These are phyloP conservation scores for Massarina eburnea DNA, from an alignment of 2,329 filamentous ascomycete species.

Conservation along the genomic window DNA sequence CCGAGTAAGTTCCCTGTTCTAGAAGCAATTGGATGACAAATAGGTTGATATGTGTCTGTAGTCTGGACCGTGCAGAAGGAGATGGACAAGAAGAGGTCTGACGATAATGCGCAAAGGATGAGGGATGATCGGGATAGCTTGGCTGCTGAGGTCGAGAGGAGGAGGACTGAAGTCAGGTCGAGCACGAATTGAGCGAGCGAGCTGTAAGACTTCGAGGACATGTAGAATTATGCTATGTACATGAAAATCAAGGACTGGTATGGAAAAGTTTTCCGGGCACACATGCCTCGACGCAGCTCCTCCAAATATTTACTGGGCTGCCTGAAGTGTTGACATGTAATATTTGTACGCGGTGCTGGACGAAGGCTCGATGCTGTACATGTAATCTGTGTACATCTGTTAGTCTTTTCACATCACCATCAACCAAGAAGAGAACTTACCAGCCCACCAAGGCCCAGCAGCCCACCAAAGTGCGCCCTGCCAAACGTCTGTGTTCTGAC, in stretches of 20 bases:
- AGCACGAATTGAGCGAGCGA: slow-evolving; percentile 27
- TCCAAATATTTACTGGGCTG: slow-evolving; percentile 7
- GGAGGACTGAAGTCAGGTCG: slow-evolving; percentile 37
- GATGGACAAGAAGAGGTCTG: slow-evolving; percentile 32
- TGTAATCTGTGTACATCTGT: slow-evolving; percentile 36
- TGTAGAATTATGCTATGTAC: neutral
- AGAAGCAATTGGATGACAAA: neutral
- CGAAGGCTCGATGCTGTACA: slow-evolving; percentile 54
- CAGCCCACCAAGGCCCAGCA: slow-evolving; percentile 56
- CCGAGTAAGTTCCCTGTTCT: slow-evolving; percentile 65
- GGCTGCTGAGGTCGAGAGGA: slow-evolving; percentile 34
- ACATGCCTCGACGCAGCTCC: no score
- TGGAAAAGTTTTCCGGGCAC: neutral
- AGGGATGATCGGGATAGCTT: slow-evolving; percentile 35
- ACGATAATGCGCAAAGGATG: slow-evolving; percentile 24
- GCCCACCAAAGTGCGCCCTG: slow-evolving; percentile 57
- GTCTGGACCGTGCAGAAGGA: slow-evolving; percentile 42
- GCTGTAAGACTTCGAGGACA: no score
- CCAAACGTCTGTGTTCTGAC: slow-evolving; percentile 56
- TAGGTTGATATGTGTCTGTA: slow-evolving; percentile 19
- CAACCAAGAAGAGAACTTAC: neutral
- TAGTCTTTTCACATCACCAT: neutral
- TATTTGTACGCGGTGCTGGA: slow-evolving; percentile 38
- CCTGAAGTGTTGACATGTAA: slow-evolving; percentile 14
- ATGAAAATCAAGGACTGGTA: no score